A percentile compares a stretch with the other conserved stretches of the same genome.
These are phyloP conservation scores for Chaetoceros tenuissimus DNA, from an alignment of 108 stramenopile genomes.

Conservation along the genomic window DNA sequence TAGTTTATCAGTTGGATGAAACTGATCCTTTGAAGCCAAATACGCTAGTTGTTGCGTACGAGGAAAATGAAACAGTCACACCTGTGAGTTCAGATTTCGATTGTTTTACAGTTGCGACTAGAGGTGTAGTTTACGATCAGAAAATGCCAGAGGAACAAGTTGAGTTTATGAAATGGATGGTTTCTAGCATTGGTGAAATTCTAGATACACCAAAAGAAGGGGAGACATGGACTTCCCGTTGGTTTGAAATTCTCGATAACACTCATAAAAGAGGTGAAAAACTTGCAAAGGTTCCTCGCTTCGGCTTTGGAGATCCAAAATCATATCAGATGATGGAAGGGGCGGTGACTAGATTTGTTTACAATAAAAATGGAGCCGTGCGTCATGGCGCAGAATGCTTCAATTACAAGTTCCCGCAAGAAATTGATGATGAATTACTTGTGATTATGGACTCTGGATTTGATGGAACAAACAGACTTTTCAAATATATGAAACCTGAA, in stretches of 20 bases:
- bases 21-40: conserved; percentile 33
- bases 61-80: conserved; percentile 37
- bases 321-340: conserved; percentile 41
- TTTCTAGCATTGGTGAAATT: conserved; percentile 26
- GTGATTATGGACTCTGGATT: conserved; percentile 36
- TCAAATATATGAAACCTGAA: conserved; percentile 33
- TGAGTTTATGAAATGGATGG: conserved; percentile 30
- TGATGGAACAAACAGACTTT: conserved; percentile 22
- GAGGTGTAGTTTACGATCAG: conserved; percentile 29
- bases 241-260: conserved; percentile 38
- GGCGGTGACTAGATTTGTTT: conserved; percentile 30
- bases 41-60: conserved; percentile 57
- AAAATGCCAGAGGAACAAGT: conserved; percentile 42
- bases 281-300: conserved; percentile 31
- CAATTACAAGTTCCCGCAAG: no score
- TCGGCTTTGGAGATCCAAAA: no score
- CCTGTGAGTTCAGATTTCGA: conserved; percentile 59
- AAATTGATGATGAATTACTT: conserved; percentile 45
- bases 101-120: conserved; percentile 40
- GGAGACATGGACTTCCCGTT: conserved; percentile 28
- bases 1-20: conserved; percentile 25
- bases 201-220: conserved; percentile 18
- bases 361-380: conserved; percentile 33
- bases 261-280: conserved; percentile 25
- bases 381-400: no score